Evolutionary conservation across 495 filamentous ascomycete species (phyloP).

Genomic region (Daldinia caldariorum): DNA sequence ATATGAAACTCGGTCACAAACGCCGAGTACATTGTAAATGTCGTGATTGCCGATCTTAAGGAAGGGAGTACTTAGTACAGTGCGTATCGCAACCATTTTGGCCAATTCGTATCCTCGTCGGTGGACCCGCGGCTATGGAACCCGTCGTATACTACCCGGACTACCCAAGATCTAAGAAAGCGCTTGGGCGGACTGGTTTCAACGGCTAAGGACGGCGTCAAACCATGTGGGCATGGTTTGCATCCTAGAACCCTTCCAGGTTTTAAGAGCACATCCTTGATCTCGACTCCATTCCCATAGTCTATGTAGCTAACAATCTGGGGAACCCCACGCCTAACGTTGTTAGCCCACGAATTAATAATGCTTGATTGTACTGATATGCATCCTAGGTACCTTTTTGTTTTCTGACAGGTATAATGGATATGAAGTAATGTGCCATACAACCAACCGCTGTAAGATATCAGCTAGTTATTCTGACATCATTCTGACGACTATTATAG

Average conservation of each 20-base stretch:
- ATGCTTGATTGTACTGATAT: not conserved
- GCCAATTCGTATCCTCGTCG: not conserved
- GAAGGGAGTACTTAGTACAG: not conserved
- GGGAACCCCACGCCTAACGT: constrained; percentile 5
- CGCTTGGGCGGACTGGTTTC: not conserved
- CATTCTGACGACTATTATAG: not conserved
- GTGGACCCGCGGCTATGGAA: constrained; percentile 4
- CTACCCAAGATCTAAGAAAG: not conserved
- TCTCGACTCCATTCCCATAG: not conserved
- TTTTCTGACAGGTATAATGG: not conserved
- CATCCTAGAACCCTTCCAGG: not conserved
- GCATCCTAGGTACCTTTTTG: no score
- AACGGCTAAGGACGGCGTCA: not conserved
- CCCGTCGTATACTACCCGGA: not conserved
- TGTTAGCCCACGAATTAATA: not conserved
- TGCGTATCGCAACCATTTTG: not conserved
- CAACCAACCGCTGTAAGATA: not conserved
- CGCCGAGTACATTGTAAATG: not conserved
- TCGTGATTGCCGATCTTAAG: constrained; percentile 1
- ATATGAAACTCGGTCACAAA: not conserved
- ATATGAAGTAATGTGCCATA: not conserved
- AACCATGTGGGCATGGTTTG: not conserved
- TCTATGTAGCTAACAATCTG: not conserved
- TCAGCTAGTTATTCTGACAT: not conserved
- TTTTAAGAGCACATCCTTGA: not conserved